phyloP scores from a whole-genome alignment of 2,329 filamentous ascomycete genomes.

The Paecilomyces dactylethromorphus region DNA sequence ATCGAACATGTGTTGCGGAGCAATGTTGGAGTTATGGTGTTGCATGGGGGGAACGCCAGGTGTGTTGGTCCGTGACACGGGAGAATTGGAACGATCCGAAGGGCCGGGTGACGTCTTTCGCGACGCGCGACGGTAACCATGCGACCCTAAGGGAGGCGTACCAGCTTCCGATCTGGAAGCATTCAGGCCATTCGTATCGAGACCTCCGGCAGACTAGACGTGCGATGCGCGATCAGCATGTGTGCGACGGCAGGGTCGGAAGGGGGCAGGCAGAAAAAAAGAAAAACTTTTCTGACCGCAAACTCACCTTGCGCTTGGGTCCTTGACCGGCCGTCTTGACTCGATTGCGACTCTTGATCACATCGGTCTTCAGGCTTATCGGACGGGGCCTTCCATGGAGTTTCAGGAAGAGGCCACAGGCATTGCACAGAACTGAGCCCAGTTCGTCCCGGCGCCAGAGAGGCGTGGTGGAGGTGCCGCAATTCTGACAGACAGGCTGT shows the following conservation, averaged over 20 bases:
- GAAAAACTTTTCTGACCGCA: slow-evolving; percentile 14
- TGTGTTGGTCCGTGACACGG: slow-evolving; percentile 72
- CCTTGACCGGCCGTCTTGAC: slow-evolving; percentile 82
- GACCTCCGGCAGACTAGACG: slow-evolving; percentile 34
- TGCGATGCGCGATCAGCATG: slow-evolving; percentile 12
- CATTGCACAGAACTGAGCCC: slow-evolving; percentile 94
- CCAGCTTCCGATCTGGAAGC: slow-evolving; percentile 51
- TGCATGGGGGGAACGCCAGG: slow-evolving; percentile 52
- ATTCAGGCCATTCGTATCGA: slow-evolving; percentile 54
- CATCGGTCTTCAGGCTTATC: slow-evolving; percentile 96
- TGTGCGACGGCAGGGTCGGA: slow-evolving; percentile 14
- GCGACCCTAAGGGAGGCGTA: slow-evolving; percentile 49
- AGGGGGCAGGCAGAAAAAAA: slow-evolving; percentile 7
- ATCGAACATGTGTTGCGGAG: slow-evolving; percentile 73
- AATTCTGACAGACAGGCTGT: slow-evolving; percentile 96
- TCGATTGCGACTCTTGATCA: slow-evolving; percentile 98
- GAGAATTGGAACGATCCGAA: slow-evolving; percentile 68
- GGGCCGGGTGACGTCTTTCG: slow-evolving; percentile 67
- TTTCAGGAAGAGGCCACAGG: slow-evolving; percentile 95
- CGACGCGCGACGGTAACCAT: slow-evolving; percentile 58
- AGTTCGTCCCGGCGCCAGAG: slow-evolving; percentile 96
- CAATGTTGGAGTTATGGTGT: slow-evolving; percentile 60
- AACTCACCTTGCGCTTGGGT: slow-evolving; percentile 72
- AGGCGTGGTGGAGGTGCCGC: slow-evolving; percentile 88
- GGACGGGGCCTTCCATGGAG: slow-evolving; percentile 87